Conservation (phyloP, 2,329 filamentous ascomycete genomes). For the Akanthomyces uredinophilus region DNA sequence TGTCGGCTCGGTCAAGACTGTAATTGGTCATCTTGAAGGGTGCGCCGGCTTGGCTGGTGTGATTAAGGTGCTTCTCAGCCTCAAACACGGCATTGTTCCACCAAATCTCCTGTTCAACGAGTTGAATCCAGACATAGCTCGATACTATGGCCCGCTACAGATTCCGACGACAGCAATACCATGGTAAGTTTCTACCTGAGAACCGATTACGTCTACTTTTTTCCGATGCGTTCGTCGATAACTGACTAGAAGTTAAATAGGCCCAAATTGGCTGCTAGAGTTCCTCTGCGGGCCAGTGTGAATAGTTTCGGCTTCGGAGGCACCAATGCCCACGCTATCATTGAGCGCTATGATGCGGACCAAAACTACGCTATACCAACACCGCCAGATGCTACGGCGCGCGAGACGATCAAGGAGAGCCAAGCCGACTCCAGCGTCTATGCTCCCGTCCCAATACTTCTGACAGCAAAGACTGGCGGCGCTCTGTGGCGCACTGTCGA, state of each 20-base stretch:
- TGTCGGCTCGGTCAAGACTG: slow-evolving; percentile 41
- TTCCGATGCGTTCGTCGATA: too few relatives aligned
- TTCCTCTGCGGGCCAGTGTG: slow-evolving; percentile 27
- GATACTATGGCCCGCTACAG: slow-evolving; percentile 13
- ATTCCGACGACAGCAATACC: slow-evolving; percentile 10
- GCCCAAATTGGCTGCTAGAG: neutral
- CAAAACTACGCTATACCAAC: neutral
- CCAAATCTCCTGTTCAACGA: slow-evolving; percentile 43
- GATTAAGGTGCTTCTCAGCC: slow-evolving; percentile 42
- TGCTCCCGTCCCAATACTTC: neutral
- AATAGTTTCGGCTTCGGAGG: slow-evolving; percentile 40
- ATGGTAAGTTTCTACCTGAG: neutral
- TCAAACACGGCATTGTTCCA: slow-evolving; percentile 39
- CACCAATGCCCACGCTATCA: slow-evolving; percentile 35
- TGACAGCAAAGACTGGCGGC: neutral
- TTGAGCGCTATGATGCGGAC: slow-evolving; percentile 13
- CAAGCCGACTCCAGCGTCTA: neutral
- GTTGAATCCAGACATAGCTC: slow-evolving; percentile 37
- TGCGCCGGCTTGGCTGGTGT: slow-evolving; percentile 41
- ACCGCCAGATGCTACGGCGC: neutral
- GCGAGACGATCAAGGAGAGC: too few relatives aligned
- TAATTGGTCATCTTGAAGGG: slow-evolving; percentile 44
- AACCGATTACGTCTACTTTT: too few relatives aligned
- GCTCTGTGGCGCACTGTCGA: neutral
- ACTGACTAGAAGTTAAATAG: neutral